Base-by-base conservation (phyloP, 2,329 filamentous ascomycete species). In the Pseudogymnoascus sp. region DNA sequence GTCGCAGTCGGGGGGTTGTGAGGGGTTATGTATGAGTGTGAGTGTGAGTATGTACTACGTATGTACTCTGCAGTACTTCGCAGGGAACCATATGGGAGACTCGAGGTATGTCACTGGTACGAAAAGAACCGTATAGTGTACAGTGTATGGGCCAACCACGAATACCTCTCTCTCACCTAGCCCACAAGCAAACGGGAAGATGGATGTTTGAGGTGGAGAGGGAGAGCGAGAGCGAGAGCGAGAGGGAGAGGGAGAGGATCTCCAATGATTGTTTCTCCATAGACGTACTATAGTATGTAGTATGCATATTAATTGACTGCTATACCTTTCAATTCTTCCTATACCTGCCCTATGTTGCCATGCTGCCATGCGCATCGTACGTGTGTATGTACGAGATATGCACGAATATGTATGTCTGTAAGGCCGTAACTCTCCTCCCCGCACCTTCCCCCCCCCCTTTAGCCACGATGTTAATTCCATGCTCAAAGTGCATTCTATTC, bases 241-340 rank as follows among this genome's bases (percentile, higher is more conserved):
- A n/a, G n/a, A 26, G 49, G 19, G 45, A 52, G n/a, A 55, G n/a
- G n/a, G 29, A 26, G 49, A 35, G 26, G 49, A 55, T 55, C 49
- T 55, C 11, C 49, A n/a, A 19, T 12, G 29, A 55, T 14, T 52
- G 49, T 55, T 55, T 55, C 29, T 61, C 59, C 59, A 61, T 61
- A 6, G 59, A 49, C 37, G 26, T 26, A 21, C 37, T 61, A 43
- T 35, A 61, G 19, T 41, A 43, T 33, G 19, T 19, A 61, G 35
- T 41, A 43, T 33, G 45, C 29, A 55, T 55, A 55, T 55, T 55
- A 55, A 55, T 33, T 55, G 49, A n/a, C 26, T 31, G 45, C 6
- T 31, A 31, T 52, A 45, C 41, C 41, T 41, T 49, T 6, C 12
- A n/a, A 49, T n/a, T 19, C 10, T n/a, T 23, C 5, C 41, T 23